A percentile compares a stretch with the other conserved stretches of the same genome.
Conservation (phyloP, 2,329 filamentous ascomycete species). For the Drechslerella coelobrocha region DNA sequence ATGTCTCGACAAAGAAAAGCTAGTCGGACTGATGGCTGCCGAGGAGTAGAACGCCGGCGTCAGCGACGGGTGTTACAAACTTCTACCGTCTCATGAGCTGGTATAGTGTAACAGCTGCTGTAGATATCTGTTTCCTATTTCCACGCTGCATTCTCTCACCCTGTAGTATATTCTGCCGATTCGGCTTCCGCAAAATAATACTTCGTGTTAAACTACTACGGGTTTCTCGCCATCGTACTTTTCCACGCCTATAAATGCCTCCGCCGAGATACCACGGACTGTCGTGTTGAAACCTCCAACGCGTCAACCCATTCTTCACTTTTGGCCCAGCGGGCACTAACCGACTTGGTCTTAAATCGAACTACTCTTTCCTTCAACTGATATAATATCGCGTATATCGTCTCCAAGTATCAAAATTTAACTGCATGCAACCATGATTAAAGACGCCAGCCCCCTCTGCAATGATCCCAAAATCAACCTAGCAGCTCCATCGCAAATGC, state of each 20-base stretch:
- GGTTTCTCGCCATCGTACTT: too few species aligned
- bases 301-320: neutral
- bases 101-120: too few species aligned
- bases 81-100: neutral
- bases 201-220: too few species aligned
- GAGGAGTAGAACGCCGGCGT: neutral
- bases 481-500: slow-evolving; percentile 14
- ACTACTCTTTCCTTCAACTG: neutral
- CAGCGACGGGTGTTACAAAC: neutral
- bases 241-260: too few species aligned
- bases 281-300: too few species aligned
- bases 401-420: too few species aligned
- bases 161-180: too few species aligned
- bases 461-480: slow-evolving; percentile 13
- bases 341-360: neutral
- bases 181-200: too few species aligned
- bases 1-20: slow-evolving; percentile 19
- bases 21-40: neutral
- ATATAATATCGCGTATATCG: too few species aligned
- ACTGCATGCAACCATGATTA: slow-evolving; percentile 12
- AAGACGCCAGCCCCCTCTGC: slow-evolving; percentile 7
- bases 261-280: neutral
- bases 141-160: too few species aligned
- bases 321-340: neutral
- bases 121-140: too few species aligned